A percentile compares a stretch with the other conserved stretches of the same genome.
phyloP scores from a whole-genome alignment of 192 early-diverging fungal genomes.

The Lobosporangium transversale region DNA sequence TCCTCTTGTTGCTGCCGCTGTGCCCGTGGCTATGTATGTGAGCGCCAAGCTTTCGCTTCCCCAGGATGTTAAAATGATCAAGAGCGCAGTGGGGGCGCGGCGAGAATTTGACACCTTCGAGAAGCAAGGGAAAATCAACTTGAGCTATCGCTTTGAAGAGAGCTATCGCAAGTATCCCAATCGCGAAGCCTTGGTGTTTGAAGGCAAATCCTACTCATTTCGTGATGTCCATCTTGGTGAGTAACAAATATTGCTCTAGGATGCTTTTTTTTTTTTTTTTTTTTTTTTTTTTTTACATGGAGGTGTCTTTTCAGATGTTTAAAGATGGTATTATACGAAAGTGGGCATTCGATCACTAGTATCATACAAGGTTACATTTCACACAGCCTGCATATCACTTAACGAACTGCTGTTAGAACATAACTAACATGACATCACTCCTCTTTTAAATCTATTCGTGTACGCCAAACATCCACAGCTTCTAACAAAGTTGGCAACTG shows the following conservation, averaged over 20 bases:
- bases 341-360: not conserved
- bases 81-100: conserved; percentile 14
- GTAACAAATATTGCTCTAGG: not conserved
- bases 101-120: conserved; percentile 30
- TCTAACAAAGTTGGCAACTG: conserved; percentile 43
- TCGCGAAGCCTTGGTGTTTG: conserved; percentile 56
- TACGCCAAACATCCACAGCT: too few species aligned
- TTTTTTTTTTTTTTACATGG: not conserved
- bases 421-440: not conserved
- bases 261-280: too few species aligned
- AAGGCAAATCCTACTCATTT: conserved; percentile 57
- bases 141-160: conserved; percentile 56
- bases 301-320: not conserved
- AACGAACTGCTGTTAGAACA: too few species aligned
- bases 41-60: conserved; percentile 53
- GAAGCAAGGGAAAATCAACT: conserved; percentile 49
- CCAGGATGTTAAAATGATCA: conserved; percentile 46
- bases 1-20: conserved; percentile 40
- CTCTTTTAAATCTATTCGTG: too few species aligned
- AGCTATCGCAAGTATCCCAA: conserved; percentile 47
- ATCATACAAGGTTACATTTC: too few species aligned
- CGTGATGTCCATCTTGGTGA: conserved; percentile 58
- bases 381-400: too few species aligned
- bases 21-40: conserved; percentile 58
- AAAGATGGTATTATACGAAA: too few species aligned